phyloP scores from a whole-genome alignment of 2,329 filamentous ascomycete genomes.

The Ophiocordyceps robertsii region DNA sequence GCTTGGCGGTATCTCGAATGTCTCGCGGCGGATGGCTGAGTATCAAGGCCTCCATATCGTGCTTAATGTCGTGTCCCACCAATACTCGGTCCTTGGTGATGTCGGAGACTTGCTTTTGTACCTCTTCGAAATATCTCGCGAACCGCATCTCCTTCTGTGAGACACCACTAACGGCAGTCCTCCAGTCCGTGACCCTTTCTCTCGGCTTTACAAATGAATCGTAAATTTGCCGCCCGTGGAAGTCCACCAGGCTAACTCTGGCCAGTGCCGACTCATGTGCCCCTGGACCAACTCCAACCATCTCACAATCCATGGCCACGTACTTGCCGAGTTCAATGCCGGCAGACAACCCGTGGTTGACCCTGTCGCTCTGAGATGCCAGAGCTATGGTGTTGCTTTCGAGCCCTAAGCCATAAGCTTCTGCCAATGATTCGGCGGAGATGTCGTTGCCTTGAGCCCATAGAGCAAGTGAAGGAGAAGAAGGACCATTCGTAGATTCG shows the following conservation, averaged over 20 bases:
- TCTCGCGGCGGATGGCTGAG: slow-evolving; percentile 67
- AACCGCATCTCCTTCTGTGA: slow-evolving; percentile 56
- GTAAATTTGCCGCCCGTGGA: slow-evolving; percentile 83
- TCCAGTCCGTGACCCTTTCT: slow-evolving; percentile 76
- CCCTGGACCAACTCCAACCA: slow-evolving; percentile 76
- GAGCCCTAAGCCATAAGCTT: slow-evolving; percentile 45
- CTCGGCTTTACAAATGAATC: slow-evolving; percentile 79
- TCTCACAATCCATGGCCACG: slow-evolving; percentile 89
- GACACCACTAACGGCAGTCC: slow-evolving; percentile 77
- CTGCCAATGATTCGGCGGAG: slow-evolving; percentile 43
- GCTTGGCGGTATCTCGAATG: slow-evolving; percentile 73
- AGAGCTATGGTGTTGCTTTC: slow-evolving; percentile 35
- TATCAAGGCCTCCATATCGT: slow-evolving; percentile 63
- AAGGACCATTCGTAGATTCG: slow-evolving; percentile 24
- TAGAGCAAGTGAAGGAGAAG: slow-evolving; percentile 42
- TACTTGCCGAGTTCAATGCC: slow-evolving; percentile 73
- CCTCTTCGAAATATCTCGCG: slow-evolving; percentile 60
- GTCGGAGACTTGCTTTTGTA: slow-evolving; percentile 57
- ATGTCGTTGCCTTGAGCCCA: slow-evolving; percentile 50
- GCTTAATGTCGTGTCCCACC: slow-evolving; percentile 71
- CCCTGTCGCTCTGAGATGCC: slow-evolving; percentile 30
- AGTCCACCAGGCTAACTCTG: slow-evolving; percentile 83
- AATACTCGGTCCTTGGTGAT: slow-evolving; percentile 61
- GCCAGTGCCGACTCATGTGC: slow-evolving; percentile 65
- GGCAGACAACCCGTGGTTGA: slow-evolving; percentile 50